Conservation (phyloP, 768 basidiomycete genomes). For the Serpula lacrymans region DNA sequence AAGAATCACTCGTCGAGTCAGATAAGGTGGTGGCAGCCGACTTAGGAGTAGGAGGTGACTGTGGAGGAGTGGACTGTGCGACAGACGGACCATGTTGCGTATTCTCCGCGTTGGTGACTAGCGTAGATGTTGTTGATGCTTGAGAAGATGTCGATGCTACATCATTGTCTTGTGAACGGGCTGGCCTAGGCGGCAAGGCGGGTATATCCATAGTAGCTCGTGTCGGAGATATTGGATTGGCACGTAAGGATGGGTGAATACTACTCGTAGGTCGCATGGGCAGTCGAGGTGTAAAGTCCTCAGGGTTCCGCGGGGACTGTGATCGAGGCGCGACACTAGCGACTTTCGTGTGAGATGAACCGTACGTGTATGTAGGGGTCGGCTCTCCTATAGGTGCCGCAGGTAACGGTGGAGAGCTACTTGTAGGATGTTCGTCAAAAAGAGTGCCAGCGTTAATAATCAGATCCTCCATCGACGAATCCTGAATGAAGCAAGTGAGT, state of each 20-base stretch:
- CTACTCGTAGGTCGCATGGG: conserved; percentile 67
- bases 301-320: conserved; percentile 29
- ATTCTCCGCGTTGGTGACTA: no score
- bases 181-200: conserved; percentile 23
- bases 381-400: conserved; percentile 69
- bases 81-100: no score
- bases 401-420: conserved; percentile 66
- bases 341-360: conserved; percentile 69
- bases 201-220: conserved; percentile 33
- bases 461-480: conserved; percentile 80
- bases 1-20: conserved; percentile 19
- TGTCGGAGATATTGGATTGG: conserved; percentile 47
- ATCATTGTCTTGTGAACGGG: conserved; percentile 24
- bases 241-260: conserved; percentile 74
- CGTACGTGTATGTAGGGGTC: conserved; percentile 54
- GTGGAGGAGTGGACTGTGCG: no score
- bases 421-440: conserved; percentile 52
- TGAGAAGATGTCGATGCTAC: no score
- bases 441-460: conserved; percentile 66
- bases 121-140: no score
- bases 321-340: conserved; percentile 39
- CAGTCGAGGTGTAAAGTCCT: conserved; percentile 73
- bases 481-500: conserved; percentile 37
- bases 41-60: conserved; percentile 24
- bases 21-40: conserved; percentile 21